phyloP scores from a whole-genome alignment of 2,329 filamentous ascomycete genomes.

The Trichophyton rubrum region DNA sequence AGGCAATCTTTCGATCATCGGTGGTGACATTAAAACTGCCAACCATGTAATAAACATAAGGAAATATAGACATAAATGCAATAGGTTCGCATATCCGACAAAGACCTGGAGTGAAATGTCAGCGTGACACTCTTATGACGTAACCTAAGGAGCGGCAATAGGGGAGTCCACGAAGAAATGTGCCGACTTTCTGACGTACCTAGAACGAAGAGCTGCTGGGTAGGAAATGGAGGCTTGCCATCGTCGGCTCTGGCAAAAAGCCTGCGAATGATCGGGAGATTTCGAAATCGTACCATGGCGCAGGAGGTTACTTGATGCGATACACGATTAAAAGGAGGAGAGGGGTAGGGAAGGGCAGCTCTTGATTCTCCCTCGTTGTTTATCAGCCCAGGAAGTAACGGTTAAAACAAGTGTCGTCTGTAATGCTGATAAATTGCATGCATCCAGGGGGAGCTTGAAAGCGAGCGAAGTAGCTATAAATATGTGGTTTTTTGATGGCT shows the following conservation, averaged over 20 bases:
- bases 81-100: constrained; percentile 97
- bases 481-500: not conserved
- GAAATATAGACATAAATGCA: constrained; percentile 98
- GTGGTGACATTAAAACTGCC: constrained; percentile 76
- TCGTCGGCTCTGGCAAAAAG: constrained; percentile 10
- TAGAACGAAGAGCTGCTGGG: constrained; percentile 45
- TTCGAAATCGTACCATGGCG: constrained; percentile 1
- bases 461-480: not conserved
- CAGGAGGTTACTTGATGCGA: not conserved
- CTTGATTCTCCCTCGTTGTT: not conserved
- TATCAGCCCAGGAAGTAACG: not conserved
- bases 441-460: not conserved
- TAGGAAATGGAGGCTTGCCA: constrained; percentile 41
- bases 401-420: not conserved
- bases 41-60: constrained; percentile 97
- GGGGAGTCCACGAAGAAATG: not conserved
- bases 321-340: not conserved
- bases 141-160: not conserved
- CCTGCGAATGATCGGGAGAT: not conserved
- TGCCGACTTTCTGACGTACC: constrained; percentile 28
- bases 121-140: constrained; percentile 9
- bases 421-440: not conserved
- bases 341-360: no score
- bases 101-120: constrained; percentile 46
- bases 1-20: constrained; percentile 65